Evolutionary conservation across 371 early-diverging fungal species (phyloP), one percentile per base, ranked within the genome.

Genomic region (Mucor irregularis): DNA sequence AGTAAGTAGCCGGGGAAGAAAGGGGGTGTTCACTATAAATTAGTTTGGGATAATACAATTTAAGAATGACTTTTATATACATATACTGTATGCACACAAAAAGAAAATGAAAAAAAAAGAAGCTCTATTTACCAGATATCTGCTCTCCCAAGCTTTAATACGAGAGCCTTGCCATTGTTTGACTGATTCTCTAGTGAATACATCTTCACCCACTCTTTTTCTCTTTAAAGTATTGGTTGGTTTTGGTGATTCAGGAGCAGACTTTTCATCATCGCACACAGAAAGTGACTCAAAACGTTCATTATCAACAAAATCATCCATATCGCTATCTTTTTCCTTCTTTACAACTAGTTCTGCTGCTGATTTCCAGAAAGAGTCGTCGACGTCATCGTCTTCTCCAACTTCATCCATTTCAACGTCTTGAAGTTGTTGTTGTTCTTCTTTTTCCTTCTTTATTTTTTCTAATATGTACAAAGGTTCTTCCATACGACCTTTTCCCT

Each of bases 131-230:
- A 78, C 78, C 50, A 70, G 38, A 38, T 75, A 62, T 3, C 82
- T 68, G 16, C 69, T 55, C 37, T 80, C 78, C 86, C 86, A 86
- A 0, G 84, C 82, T 43, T 82, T 80, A 37, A 86, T 77, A 42
- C 86, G 80, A 7, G 81, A 72, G 1, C 62, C 69, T 19, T 83
- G 83, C 86, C 86, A 86, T 6, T 58, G 60, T 45, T 79, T 76
- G 43, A 86, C 83, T 31, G 62, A 61, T 5, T 66, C 73, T 46
- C 70, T 69, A 4, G 79, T 58, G 62, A 86, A 86, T 2, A 82
- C 77, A 48, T 84, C 73, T 46, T 83, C 82, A 25, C 78, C 80
- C 13, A 58, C 55, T 28, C 53, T 37, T 49, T 66, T 72, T 62
- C 49, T 39, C 50, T 53, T 51, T 50, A 29, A 22, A 11, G 13